Evolutionary conservation across 495 filamentous ascomycete species (phyloP).

Genomic region (Xylaria grammica): DNA sequence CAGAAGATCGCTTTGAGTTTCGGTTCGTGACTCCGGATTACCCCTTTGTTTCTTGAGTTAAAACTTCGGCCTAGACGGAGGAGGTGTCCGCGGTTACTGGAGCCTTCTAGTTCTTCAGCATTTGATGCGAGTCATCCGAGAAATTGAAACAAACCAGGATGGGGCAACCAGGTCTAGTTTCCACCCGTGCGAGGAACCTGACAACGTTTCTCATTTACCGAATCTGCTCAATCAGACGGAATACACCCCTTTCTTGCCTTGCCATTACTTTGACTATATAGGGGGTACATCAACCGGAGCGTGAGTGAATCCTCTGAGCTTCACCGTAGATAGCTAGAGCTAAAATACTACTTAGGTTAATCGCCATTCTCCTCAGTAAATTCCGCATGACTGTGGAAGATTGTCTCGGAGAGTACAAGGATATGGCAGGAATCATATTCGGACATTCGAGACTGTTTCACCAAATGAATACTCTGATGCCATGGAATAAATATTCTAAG

Average conservation of each 20-base stretch:
- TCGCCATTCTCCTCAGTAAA: slow-evolving; percentile 60
- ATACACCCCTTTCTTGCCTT: slow-evolving; percentile 37
- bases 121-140: slow-evolving; percentile 11
- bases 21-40: slow-evolving; percentile 7
- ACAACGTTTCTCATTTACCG: slow-evolving; percentile 9
- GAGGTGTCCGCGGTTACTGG: slow-evolving; percentile 20
- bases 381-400: slow-evolving; percentile 58
- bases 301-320: slow-evolving; percentile 25
- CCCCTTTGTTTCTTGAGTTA: neutral
- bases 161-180: slow-evolving; percentile 7
- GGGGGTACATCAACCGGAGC: slow-evolving; percentile 49
- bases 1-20: slow-evolving; percentile 21
- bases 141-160: neutral
- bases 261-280: slow-evolving; percentile 57
- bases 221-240: neutral
- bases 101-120: slow-evolving; percentile 18
- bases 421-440: slow-evolving; percentile 53
- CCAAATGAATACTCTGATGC: slow-evolving; percentile 10
- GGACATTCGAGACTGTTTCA: slow-evolving; percentile 36
- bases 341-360: slow-evolving; percentile 46
- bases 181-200: slow-evolving; percentile 9
- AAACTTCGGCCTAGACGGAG: slow-evolving; percentile 12
- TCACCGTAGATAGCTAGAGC: neutral
- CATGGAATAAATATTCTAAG: slow-evolving; percentile 45
- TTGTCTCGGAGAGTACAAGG: slow-evolving; percentile 53